These are phyloP conservation scores for Oryza glaberrima DNA, from an alignment of 176 grass and related monocot species.

Conservation along the genomic window DNA sequence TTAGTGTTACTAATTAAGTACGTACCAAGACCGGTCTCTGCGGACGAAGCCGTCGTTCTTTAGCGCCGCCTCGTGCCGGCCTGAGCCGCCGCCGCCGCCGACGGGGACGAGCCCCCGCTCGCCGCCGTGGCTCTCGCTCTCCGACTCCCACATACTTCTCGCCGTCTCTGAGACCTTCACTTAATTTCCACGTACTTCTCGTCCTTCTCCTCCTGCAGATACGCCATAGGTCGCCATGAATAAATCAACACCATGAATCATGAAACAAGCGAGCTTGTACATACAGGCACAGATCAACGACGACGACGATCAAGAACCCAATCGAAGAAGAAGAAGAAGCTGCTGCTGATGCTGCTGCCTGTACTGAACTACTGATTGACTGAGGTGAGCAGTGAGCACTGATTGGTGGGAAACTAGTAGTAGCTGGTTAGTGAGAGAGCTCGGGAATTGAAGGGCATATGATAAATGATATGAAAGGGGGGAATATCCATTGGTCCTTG, in stretches of 20 bases:
- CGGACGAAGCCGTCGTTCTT: slow-evolving; percentile 78
- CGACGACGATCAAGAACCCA: not conserved
- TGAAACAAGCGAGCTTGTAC: not conserved
- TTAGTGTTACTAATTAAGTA: too few relatives aligned
- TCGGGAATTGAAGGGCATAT: not conserved
- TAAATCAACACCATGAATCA: not conserved
- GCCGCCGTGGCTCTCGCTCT: slow-evolving; percentile 59
- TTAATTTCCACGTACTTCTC: not conserved
- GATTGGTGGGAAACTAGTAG: not conserved
- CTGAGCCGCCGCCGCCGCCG: slow-evolving; percentile 32
- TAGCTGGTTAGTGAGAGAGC: not conserved
- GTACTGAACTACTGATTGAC: not conserved
- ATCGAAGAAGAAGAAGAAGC: not conserved
- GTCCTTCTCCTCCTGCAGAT: not conserved
- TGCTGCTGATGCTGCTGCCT: not conserved
- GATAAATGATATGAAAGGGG: not conserved
- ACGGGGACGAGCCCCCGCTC: slow-evolving; percentile 66
- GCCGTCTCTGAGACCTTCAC: not conserved
- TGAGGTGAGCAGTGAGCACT: not conserved
- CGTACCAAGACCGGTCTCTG: slow-evolving; percentile 73
- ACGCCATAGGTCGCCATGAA: not conserved
- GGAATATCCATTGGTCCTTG: slow-evolving; percentile 6
- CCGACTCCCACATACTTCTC: slow-evolving; percentile 77
- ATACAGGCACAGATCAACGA: not conserved
- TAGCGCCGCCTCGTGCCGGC: slow-evolving; percentile 52